phyloP scores from a whole-genome alignment of 2,329 filamentous ascomycete genomes.

The Pseudopyricularia cyperi region DNA sequence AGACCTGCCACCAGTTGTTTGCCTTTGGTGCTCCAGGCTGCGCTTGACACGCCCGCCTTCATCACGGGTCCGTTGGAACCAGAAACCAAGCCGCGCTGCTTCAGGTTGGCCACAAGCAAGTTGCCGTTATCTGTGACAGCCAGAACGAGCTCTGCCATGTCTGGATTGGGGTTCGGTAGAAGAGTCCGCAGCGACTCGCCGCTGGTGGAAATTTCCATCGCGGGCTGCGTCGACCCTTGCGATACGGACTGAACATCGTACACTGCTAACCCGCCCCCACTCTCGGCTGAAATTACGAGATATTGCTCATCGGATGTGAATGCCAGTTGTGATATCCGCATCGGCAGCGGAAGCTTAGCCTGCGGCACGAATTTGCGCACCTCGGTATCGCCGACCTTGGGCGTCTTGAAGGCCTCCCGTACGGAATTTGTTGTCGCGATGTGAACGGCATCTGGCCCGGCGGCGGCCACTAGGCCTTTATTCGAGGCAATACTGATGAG shows the following conservation, averaged over 20 bases:
- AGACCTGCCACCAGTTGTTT: constrained; percentile 87
- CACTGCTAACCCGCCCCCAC: constrained; percentile 68
- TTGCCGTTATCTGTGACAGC: constrained; percentile 71
- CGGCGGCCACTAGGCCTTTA: constrained; percentile 74
- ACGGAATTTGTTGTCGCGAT: constrained; percentile 67
- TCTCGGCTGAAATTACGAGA: constrained; percentile 70
- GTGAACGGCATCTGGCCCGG: constrained; percentile 66
- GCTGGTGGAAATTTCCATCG: constrained; percentile 67
- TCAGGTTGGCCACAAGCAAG: constrained; percentile 71
- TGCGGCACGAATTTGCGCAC: constrained; percentile 61
- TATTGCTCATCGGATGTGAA: constrained; percentile 87
- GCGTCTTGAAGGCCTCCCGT: constrained; percentile 57
- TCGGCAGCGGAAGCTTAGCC: constrained; percentile 56
- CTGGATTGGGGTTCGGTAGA: constrained; percentile 65
- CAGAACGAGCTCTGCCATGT: constrained; percentile 63
- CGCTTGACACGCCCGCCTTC: constrained; percentile 65
- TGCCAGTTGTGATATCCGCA: constrained; percentile 72
- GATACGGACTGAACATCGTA: constrained; percentile 63
- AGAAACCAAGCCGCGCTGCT: constrained; percentile 44
- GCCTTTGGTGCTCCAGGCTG: constrained; percentile 84
- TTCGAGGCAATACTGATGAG: constrained; percentile 72
- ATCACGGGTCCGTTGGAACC: constrained; percentile 50
- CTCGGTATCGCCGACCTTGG: constrained; percentile 45
- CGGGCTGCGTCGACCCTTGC: constrained; percentile 51
- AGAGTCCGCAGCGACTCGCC: constrained; percentile 60